Conservation (phyloP, 2,329 filamentous ascomycete species). For the Bipolaris gigantea region DNA sequence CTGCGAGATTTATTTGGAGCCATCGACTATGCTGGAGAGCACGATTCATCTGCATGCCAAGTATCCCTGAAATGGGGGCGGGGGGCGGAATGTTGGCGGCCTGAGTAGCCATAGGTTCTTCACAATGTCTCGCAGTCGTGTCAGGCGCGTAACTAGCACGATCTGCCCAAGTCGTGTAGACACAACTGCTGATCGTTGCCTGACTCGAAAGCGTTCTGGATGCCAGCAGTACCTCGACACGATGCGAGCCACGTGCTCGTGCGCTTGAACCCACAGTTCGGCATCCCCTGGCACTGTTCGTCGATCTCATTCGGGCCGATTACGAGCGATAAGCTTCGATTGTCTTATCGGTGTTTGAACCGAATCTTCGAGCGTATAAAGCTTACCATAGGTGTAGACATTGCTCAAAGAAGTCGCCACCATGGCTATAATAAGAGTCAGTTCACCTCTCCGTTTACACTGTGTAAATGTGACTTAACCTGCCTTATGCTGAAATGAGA, state of each 20-base stretch:
- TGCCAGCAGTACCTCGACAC: not conserved
- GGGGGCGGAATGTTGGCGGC: not conserved
- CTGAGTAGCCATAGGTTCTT: not conserved
- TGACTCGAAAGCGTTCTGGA: not conserved
- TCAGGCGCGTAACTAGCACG: not conserved
- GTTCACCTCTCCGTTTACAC: too few species aligned
- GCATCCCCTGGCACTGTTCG: not conserved
- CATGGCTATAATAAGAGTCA: not conserved
- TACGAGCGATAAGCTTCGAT: not conserved
- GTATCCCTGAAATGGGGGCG: not conserved
- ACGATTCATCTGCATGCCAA: not conserved
- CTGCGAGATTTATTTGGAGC: not conserved
- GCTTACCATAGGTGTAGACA: not conserved
- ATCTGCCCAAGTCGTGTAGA: not conserved
- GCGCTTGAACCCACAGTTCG: slow-evolving; percentile 3
- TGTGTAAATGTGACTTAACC: not conserved
- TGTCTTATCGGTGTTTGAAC: not conserved
- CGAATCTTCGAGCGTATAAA: not conserved
- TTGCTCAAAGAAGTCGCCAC: not conserved
- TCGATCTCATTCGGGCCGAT: slow-evolving; percentile 12
- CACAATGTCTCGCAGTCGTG: not conserved
- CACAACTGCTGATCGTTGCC: not conserved
- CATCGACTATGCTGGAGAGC: not conserved
- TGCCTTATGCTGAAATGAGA: not conserved
- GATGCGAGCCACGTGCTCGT: not conserved